Evolutionary conservation across 2,329 filamentous ascomycete genomes (phyloP).

Genomic region (Cordyceps cicadae): DNA sequence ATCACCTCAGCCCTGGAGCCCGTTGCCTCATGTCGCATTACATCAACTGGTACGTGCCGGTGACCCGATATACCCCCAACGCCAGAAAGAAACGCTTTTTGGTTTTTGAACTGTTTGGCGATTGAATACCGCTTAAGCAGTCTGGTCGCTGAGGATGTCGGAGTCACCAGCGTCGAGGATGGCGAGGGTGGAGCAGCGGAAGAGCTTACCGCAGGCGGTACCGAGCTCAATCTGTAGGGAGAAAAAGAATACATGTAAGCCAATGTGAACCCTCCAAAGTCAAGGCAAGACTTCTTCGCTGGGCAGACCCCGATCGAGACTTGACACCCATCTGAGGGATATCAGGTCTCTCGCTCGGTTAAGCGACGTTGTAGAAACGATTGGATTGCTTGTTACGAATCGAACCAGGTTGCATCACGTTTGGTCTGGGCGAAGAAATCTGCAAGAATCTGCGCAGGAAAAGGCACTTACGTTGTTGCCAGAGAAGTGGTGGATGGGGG

Average conservation of each 20-base stretch:
- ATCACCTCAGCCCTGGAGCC: constrained; percentile 11
- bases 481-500: constrained; percentile 91
- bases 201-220: constrained; percentile 97
- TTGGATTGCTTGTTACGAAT: constrained; percentile 11
- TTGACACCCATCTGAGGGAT: constrained; percentile 7
- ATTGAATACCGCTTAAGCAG: constrained; percentile 39
- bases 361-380: constrained; percentile 11
- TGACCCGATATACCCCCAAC: constrained; percentile 33
- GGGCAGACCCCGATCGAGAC: constrained; percentile 49
- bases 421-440: constrained; percentile 16
- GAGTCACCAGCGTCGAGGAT: constrained; percentile 97
- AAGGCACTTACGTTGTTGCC: constrained; percentile 90
- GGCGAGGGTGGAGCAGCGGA: constrained; percentile 95
- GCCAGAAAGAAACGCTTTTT: constrained; percentile 26
- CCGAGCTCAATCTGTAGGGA: constrained; percentile 82
- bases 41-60: constrained; percentile 31
- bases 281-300: constrained; percentile 78
- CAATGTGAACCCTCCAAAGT: constrained; percentile 77
- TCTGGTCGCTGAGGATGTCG: constrained; percentile 82
- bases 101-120: constrained; percentile 10
- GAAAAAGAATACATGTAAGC: constrained; percentile 44
- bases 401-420: constrained; percentile 10
- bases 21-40: constrained; percentile 26
- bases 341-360: background rate
- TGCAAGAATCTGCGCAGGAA: constrained; percentile 19